Percentiles rank a stretch among this genome's conserved stretches.
Conservation (phyloP, 106 monocot species). For the Dactylorhiza incarnata region DNA sequence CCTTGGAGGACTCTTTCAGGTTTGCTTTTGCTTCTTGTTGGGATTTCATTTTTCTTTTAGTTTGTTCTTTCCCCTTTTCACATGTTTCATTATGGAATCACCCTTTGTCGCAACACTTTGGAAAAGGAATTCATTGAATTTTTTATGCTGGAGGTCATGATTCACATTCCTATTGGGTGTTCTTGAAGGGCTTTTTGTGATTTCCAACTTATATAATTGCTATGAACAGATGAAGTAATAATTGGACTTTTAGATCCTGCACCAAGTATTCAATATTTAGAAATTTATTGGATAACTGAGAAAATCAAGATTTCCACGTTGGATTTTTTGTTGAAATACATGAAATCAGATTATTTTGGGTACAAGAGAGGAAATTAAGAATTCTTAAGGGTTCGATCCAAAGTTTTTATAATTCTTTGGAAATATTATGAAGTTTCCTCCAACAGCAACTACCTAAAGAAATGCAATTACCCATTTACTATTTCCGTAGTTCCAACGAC, state of each 20-base stretch:
- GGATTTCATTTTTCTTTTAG: not conserved
- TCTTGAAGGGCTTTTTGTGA: not conserved
- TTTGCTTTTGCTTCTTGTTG: slow-evolving; percentile 15
- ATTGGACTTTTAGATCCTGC: not conserved
- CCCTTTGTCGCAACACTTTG: not conserved
- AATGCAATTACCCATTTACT: too few relatives aligned
- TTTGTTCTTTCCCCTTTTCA: not conserved
- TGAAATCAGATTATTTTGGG: too few relatives aligned
- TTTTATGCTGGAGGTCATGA: not conserved
- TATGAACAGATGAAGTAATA: not conserved
- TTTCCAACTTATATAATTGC: not conserved
- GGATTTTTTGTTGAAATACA: too few relatives aligned
- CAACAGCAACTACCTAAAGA: too few relatives aligned
- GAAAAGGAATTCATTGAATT: not conserved
- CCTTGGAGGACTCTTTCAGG: slow-evolving; percentile 67
- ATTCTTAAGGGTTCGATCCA: too few relatives aligned
- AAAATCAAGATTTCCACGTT: too few relatives aligned
- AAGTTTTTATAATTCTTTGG: too few relatives aligned
- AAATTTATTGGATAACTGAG: not conserved
- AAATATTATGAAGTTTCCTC: too few relatives aligned
- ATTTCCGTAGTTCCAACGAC: too few relatives aligned
- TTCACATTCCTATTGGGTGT: not conserved
- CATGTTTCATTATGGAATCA: not conserved
- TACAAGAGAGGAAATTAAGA: too few relatives aligned
- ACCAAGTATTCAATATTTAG: not conserved